Evolutionary conservation across 2,329 filamentous ascomycete species (phyloP), one percentile per base, ranked within the genome.

Genomic region (Hypoxylon sp.): DNA sequence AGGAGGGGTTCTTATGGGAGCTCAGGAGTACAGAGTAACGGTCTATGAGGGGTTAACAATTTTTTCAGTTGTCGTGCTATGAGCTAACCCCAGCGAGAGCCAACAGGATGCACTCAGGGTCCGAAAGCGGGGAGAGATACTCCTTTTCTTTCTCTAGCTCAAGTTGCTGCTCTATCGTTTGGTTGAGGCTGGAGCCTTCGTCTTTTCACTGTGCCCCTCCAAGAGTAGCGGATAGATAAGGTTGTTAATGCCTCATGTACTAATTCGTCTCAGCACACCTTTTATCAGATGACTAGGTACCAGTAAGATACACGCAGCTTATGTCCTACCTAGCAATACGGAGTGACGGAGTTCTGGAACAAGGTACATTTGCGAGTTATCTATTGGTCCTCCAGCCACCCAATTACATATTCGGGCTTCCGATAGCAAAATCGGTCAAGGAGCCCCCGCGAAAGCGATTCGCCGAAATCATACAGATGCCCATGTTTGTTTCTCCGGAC

Each of bases 41-140:
- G 27, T 54, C 37, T 37, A 58, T 67, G 69, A 69, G 63, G 69
- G 67, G 62, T 68, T 65, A 69, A 63, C 52, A 67, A 65, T 63
- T 69, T 65, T 65, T 63, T 65, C 52, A 39, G 19, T 51, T 62
- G 64, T 69, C 63, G 64, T 65, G 65, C 61, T 68, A 55, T 52
- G 55, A 68, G 64, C 52, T 70, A 67, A 61, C 45, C 45, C 61
- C 57, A 43, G 11, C 39, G 37, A 45, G 55, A 56, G 39, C 63
- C 48, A 63, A 66, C 54, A 61, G 45, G 27, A 52, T 56, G 19
- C 57, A 45, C 51, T 63, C 60, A 67, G 67, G 70, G 68, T 72
- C 70, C 70, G 68, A 72, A 63, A 71, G 70, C 67, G 70, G 70
- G 70, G 68, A 46, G 46, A 46, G 27, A 64, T 63, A 54, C 55